A percentile compares a stretch with the other conserved stretches of the same genome.
phyloP scores from a whole-genome alignment of 257 asterid genomes.

The Salvia miltiorrhiza region DNA sequence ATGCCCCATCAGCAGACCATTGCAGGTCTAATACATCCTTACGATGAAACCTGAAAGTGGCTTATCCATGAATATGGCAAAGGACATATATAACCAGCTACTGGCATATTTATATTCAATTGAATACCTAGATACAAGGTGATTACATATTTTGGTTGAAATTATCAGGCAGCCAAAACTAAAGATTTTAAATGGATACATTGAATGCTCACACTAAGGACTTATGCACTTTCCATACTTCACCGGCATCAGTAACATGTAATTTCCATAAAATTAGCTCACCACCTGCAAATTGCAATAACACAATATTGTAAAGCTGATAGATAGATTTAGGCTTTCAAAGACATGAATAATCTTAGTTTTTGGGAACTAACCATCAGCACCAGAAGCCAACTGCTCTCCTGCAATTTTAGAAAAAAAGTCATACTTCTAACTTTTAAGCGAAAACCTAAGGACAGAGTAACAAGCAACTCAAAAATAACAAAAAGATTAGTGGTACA shows the following conservation, averaged over 20 bases:
- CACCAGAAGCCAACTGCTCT: conserved; percentile 92
- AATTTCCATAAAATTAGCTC: conserved; percentile 80
- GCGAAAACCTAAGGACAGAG: not conserved
- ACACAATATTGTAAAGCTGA: not conserved
- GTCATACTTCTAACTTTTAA: conserved; percentile 14
- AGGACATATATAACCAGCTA: not conserved
- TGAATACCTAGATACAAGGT: not conserved
- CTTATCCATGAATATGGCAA: conserved; percentile 10
- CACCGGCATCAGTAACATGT: conserved; percentile 61
- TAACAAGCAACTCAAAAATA: conserved; percentile 1
- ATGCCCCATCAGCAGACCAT: conserved; percentile 88
- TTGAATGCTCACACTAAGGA: conserved; percentile 66
- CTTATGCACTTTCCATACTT: conserved; percentile 84
- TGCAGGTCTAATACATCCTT: conserved; percentile 91
- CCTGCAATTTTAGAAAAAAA: conserved; percentile 55
- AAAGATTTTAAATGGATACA: conserved; percentile 7
- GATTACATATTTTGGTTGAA: conserved; percentile 13
- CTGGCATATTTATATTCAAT: not conserved
- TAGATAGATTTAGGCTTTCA: not conserved
- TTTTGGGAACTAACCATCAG: conserved; percentile 67
- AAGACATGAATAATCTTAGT: not conserved
- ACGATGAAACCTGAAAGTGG: conserved; percentile 75
- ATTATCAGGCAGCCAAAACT: conserved; percentile 5
- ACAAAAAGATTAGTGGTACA: not conserved
- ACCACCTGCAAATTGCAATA: conserved; percentile 57